Conservation (phyloP, 495 filamentous ascomycete species). For the Xylaria castorea region DNA sequence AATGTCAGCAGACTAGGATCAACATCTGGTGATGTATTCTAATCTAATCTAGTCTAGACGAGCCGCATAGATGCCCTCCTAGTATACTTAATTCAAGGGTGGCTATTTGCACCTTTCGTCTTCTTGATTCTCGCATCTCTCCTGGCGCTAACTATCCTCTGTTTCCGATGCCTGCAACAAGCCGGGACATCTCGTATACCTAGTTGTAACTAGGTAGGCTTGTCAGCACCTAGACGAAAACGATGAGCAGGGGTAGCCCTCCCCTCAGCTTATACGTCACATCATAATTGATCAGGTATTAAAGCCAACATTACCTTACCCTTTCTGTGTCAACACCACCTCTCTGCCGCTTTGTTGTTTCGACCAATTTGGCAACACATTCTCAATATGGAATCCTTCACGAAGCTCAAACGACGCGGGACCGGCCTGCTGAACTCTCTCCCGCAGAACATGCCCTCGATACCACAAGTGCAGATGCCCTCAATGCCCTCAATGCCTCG, state of each 20-base stretch:
- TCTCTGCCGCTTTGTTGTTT: not conserved
- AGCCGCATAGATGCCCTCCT: not conserved
- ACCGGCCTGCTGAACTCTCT: slow-evolving; percentile 51
- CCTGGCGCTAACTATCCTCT: too few species aligned
- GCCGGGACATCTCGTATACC: not conserved
- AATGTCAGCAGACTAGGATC: not conserved
- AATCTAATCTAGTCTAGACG: not conserved
- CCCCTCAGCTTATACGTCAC: slow-evolving; percentile 27
- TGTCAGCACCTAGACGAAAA: not conserved
- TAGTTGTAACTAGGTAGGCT: not conserved
- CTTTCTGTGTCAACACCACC: not conserved
- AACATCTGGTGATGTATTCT: slow-evolving; percentile 1
- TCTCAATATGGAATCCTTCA: slow-evolving; percentile 50
- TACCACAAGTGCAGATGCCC: slow-evolving; percentile 36
- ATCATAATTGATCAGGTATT: not conserved
- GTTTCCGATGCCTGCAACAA: slow-evolving; percentile 12
- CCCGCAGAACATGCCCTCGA: slow-evolving; percentile 45
- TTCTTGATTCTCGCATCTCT: not conserved
- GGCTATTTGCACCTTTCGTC: not conserved
- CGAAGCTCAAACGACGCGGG: slow-evolving; percentile 52
- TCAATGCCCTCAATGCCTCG: slow-evolving; percentile 35
- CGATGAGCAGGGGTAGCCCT: slow-evolving; percentile 17
- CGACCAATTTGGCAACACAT: not conserved
- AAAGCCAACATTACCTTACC: not conserved
- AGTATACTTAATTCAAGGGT: not conserved